Base-by-base conservation (phyloP, 202 grass and related monocot genomes). In the Digitaria exilis region DNA sequence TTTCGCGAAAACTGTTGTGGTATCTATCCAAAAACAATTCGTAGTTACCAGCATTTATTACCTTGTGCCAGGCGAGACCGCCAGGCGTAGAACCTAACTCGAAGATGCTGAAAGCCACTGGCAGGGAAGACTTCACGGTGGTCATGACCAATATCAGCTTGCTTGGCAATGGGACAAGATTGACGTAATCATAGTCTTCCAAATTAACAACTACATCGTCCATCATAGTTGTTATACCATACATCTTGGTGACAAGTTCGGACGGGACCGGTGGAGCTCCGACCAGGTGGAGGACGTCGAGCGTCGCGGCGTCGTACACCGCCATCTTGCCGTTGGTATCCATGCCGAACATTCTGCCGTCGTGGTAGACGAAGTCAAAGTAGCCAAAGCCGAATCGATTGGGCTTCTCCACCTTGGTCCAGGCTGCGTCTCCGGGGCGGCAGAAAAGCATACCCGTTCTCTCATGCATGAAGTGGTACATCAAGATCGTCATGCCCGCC, bases 381-480 rank as follows among this genome's bases (percentile, higher is more conserved):
- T 17, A 46, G 39, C 41, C 41, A 6, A 0, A 1, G 41, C 1
- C 4, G 16, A 1, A 6, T 8, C n/a, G 5, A 12, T 2, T 0
- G n/a, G 37, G 65, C 39, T 3, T 25, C 39, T 4, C 3, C 66
- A 69, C 66, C 22, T 1, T 17, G 13, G 66, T 45, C 65, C 65
- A 69, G n/a, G 65, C 39, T 39, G 21, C n/a, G 12, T 69, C 65
- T 69, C 39, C 65, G 0, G 66, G 39, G 66, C 39, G 39, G 66
- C 66, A 69, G 66, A 7, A 70, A 3, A 17, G 15, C 67, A 70
- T 7, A 4, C 41, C 65, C 37, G 37, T 25, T 16, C 2, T 1
- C 5, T 0, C 22, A 5, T 3, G 41, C 22, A 24, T 44, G 2
- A 25, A 1, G 39, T 69, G 39, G 39, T 25, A 3, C 65, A 69